A percentile compares a stretch with the other conserved stretches of the same genome.
These are phyloP conservation scores for Grosmannia clavigera DNA, from an alignment of 2,329 filamentous ascomycete genomes.

Conservation along the genomic window DNA sequence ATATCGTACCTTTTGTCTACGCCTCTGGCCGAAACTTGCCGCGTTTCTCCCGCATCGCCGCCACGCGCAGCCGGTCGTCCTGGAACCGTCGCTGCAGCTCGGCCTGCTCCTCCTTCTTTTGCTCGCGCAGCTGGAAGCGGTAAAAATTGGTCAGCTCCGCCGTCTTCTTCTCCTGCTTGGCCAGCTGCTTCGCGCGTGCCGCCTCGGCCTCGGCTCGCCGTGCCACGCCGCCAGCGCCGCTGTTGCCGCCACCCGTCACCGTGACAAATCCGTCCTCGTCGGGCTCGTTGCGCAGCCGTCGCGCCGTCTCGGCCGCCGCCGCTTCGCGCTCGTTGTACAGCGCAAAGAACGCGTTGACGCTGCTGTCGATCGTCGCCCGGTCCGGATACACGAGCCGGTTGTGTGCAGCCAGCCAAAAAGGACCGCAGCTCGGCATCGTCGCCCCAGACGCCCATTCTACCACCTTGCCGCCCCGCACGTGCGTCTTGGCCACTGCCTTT, in stretches of 20 bases:
- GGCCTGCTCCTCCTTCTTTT: conserved; percentile 61
- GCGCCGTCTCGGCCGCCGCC: conserved; percentile 49
- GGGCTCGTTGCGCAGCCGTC: conserved; percentile 60
- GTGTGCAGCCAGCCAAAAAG: conserved; percentile 49
- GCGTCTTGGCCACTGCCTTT: conserved; percentile 55
- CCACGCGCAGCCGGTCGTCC: conserved; percentile 60
- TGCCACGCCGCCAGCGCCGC: conserved; percentile 62
- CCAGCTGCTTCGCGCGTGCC: conserved; percentile 44
- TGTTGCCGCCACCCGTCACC: conserved; percentile 64
- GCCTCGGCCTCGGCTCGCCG: conserved; percentile 58
- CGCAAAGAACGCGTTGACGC: conserved; percentile 76
- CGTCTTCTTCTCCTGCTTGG: conserved; percentile 47
- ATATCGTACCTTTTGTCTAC: conserved; percentile 8
- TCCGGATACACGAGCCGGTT: conserved; percentile 60
- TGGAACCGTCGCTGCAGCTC: conserved; percentile 62
- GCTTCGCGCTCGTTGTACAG: conserved; percentile 62
- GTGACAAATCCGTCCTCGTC: conserved; percentile 96
- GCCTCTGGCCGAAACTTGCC: conserved; percentile 45
- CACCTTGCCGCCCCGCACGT: conserved; percentile 36
- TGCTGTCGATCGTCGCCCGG: conserved; percentile 50
- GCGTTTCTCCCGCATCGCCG: conserved; percentile 56
- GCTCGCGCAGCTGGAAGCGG: conserved; percentile 70
- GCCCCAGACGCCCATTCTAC: background rate
- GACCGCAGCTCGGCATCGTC: conserved; percentile 33
- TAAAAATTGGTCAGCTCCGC: conserved; percentile 64